Base-by-base conservation (phyloP, 805 yeast genomes). In the Hyphopichia homilentoma region DNA sequence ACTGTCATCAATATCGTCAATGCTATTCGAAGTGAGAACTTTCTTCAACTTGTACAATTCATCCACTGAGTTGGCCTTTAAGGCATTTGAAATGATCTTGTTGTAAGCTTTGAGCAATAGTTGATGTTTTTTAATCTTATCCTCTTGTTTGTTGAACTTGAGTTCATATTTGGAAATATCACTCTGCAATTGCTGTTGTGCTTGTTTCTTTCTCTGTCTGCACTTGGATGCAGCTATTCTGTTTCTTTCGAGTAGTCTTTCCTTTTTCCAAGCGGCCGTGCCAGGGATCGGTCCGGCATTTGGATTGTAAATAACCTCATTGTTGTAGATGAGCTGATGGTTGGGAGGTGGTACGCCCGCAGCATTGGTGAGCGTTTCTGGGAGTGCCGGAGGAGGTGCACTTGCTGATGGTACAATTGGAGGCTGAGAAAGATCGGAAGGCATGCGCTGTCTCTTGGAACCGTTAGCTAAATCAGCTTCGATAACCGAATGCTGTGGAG, bases 181-280 rank as follows among this genome's bases (percentile, higher is more conserved):
- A 38, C 70, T 75, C 48, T 79, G 81, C 39, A 84, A 55, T 51
- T 79, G 79, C 36, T 73, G 67, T 46, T 82, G 90, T 1, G 85
- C 79, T 33, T 78, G 75, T 45, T 79, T 79, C 55, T 79, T 79
- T 25, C 84, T 61, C 45, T 79, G 82, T 43, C 85, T 66, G 57
- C 85, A 79, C 47, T 77, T 78, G 19, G 77, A 71, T 1, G 85
- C 85, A 0, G 85, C 85, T n/a, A 78, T 63, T 39, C 85, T 57
- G 46, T 79, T 79, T 34, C 85, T 56, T 45, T 79, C 84, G 35
- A 79, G 53, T 13, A 79, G 47, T 29, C 84, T 54, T 17, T 78
- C 81, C 39, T 61, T 81, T 74, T 59, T 85, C 95, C 65, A 84
- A 57, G 61, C 84, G 35, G 74, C 74, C 12, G 68, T 75, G 34